Conservation (phyloP, 2,329 filamentous ascomycete species). For the Cladosporium oxysporum region DNA sequence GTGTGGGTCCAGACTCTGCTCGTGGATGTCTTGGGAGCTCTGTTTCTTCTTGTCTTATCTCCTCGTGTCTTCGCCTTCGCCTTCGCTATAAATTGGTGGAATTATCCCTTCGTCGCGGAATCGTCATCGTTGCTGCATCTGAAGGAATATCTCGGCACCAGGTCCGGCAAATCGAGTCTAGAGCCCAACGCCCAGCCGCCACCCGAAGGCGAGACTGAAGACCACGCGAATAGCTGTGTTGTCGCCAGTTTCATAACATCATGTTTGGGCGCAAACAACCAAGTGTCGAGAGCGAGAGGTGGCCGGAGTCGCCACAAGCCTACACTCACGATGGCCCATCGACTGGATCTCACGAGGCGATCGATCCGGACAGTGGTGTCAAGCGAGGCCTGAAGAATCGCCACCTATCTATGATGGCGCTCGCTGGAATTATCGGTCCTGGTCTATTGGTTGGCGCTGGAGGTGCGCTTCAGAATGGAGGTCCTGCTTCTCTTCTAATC, state of each 20-base stretch:
- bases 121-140: background rate
- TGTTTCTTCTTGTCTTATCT: background rate
- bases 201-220: background rate
- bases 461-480: constrained; percentile 66
- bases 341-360: constrained; percentile 1
- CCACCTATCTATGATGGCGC: constrained; percentile 61
- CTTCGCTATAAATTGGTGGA: background rate
- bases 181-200: background rate
- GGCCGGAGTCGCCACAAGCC: constrained; percentile 15
- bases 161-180: background rate
- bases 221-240: background rate
- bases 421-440: constrained; percentile 62
- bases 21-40: background rate
- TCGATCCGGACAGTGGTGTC: constrained; percentile 58
- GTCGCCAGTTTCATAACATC: background rate
- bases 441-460: constrained; percentile 69
- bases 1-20: constrained; percentile 10
- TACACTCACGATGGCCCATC: constrained; percentile 6
- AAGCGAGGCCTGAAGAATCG: constrained; percentile 69
- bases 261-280: constrained; percentile 19
- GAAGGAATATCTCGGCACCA: background rate
- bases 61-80: background rate
- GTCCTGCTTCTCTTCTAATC: constrained; percentile 71
- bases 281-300: constrained; percentile 2
- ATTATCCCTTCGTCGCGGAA: background rate